Evolutionary conservation across 179 eudicot species (phyloP), one percentile per base, ranked within the genome.

Genomic region (Amaranthus tricolor): DNA sequence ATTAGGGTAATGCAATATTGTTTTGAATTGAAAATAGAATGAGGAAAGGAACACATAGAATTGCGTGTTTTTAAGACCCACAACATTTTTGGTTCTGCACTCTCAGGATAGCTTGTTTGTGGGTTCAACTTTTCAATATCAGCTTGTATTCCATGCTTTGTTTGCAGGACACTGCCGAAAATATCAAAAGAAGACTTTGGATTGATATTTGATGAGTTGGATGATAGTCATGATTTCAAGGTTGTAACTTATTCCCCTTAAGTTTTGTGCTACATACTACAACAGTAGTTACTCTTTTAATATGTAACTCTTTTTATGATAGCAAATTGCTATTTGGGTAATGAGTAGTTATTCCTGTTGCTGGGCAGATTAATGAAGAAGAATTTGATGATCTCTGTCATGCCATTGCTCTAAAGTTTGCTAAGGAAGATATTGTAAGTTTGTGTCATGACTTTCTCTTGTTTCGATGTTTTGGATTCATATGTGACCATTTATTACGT

Each of bases 361-460:
- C 24, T 71, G 82, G 68, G 76, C 84, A 94, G 99, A 95, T 95
- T 63, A 86, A 86, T 88, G 60, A 81, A 66, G 94, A 88, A 8
- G 99, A 96, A 85, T 96, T 96, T 84, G 84, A 80, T 73, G 99
- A 93, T 85, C 97, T 96, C 65, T 93, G 96, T 87, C 89, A 91
- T 84, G 97, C 97, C 57, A 96, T 96, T 57, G 99, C 97, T 60
- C 84, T 94, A 61, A 91, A 84, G 75, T 96, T 96, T 82, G 86
- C 88, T 12, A 96, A 91, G 80, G 99, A 91, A 88, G 90, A 89
- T 65, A 64, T 79, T 76, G 97, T 94, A 79, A 86, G 88, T 87
- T 74, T 53, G 43, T 75, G n/a, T 52, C 43, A 47, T 31, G 40
- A 31, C 40, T 31, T 31, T 31, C 52, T 60, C 68, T 45, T 71